Conservation (phyloP, 139 green algal species). For the Coelastrella sp. region DNA sequence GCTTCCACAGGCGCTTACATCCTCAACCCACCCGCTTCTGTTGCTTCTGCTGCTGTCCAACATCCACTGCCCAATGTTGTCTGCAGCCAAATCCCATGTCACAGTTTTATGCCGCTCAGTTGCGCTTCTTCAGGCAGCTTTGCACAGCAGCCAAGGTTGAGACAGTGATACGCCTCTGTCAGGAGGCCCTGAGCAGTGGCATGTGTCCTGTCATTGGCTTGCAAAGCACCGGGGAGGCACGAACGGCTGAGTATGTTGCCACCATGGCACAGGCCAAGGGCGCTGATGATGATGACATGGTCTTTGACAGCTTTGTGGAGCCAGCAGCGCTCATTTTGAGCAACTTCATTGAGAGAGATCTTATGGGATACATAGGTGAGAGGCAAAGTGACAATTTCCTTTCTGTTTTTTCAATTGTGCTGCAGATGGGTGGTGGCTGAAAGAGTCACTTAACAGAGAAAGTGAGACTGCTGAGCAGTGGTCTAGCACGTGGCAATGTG, state of each 20-base stretch:
- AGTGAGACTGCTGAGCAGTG: too few relatives aligned
- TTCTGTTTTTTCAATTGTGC: not conserved
- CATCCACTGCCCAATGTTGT: not conserved
- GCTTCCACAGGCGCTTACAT: not conserved
- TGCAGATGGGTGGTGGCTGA: too few relatives aligned
- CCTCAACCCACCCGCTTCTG: not conserved
- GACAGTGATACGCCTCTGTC: slow-evolving; percentile 44
- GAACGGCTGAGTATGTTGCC: slow-evolving; percentile 69
- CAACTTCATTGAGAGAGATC: slow-evolving; percentile 51
- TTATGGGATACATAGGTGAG: not conserved
- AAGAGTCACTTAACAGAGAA: too few relatives aligned
- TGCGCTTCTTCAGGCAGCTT: slow-evolving; percentile 86
- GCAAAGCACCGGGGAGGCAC: slow-evolving; percentile 73
- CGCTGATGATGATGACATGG: slow-evolving; percentile 39
- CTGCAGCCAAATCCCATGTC: not conserved
- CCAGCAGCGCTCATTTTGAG: slow-evolving; percentile 58
- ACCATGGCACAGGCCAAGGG: not conserved
- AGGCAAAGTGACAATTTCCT: too few relatives aligned
- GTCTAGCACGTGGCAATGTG: too few relatives aligned
- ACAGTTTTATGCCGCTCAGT: slow-evolving; percentile 70
- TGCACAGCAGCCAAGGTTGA: slow-evolving; percentile 82
- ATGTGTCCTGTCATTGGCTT: slow-evolving; percentile 80
- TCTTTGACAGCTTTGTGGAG: slow-evolving; percentile 66
- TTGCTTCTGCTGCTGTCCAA: not conserved
- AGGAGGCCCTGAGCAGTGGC: slow-evolving; percentile 63